Base-by-base conservation (phyloP, 2,329 filamentous ascomycete genomes). In the Teratosphaeriaceae sp. region DNA sequence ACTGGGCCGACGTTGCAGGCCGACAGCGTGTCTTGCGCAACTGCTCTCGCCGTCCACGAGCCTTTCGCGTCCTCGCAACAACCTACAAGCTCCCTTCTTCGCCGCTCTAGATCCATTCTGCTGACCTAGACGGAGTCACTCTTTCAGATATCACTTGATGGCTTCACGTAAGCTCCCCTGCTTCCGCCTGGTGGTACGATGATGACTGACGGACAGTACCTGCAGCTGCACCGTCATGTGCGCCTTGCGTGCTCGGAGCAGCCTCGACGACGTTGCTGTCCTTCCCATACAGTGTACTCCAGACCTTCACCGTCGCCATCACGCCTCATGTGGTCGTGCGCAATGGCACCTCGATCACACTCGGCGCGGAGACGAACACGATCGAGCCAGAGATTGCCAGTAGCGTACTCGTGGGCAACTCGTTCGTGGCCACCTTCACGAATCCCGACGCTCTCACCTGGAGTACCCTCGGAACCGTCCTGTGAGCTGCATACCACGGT, bases 161-260 rank as follows among this genome's bases (percentile, higher is more conserved):
- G 31, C 31, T 19, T 19, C 31, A 35, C n/a, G 31, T 35, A 35
- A 35, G 31, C 31, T 35, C 20, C 31, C 20, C n/a, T 5, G 13
- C 15, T 8, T 21, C 31, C 31, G 27, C 27, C 27, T 30, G 27
- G 31, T 19, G 31, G 31, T 21, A 8, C 31, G 13, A 35, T 19
- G 16, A 18, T 8, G 12, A 35, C 31, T 35, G 31, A 35, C 31
- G 12, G n/a, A 35, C 4, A 5, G 16, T 9, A 19, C 16, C 31
- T 35, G 31, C 19, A 35, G 31, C 16, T 23, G 18, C 37, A 18
- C 26, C 37, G 26, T 29, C 37, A 39, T 39, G 37, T 18, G 37
- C 37, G 5, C 37, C 37, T n/a, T 39, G 37, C 21, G 22, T 27
- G 21, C 16, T 39, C 18, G 34, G 34, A 15, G 18, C 37, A 8